phyloP scores from a whole-genome alignment of 2,329 filamentous ascomycete genomes.

The Diaporthe sp. region DNA sequence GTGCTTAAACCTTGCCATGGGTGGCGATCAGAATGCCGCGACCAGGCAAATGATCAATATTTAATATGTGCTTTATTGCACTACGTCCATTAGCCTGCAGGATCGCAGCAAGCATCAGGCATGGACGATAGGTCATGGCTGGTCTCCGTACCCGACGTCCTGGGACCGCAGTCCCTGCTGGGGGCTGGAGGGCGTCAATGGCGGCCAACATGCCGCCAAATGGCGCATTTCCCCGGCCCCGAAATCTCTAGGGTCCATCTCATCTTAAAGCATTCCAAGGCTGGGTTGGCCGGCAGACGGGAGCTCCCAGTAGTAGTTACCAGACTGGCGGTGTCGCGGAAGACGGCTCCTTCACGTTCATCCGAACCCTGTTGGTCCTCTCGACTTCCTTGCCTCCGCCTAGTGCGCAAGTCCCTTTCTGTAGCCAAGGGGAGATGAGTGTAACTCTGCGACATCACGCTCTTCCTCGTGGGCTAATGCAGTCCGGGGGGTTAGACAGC shows the following conservation, averaged over 20 bases:
- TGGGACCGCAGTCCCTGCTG: slow-evolving; percentile 20
- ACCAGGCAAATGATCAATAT: slow-evolving; percentile 16
- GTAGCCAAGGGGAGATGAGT: neutral
- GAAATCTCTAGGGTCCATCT: slow-evolving; percentile 9
- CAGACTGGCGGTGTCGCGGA: slow-evolving; percentile 37
- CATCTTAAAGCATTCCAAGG: slow-evolving; percentile 24
- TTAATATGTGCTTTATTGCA: slow-evolving; percentile 20
- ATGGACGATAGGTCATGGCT: slow-evolving; percentile 13
- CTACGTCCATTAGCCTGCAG: slow-evolving; percentile 19
- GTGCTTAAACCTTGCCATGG: slow-evolving; percentile 1
- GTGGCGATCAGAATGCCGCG: slow-evolving; percentile 29
- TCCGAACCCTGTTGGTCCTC: slow-evolving; percentile 24
- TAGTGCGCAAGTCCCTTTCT: slow-evolving; percentile 8
- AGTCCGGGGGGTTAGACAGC: neutral
- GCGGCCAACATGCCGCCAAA: slow-evolving; percentile 25
- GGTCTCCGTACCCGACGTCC: slow-evolving; percentile 5
- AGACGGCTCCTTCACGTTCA: slow-evolving; percentile 21
- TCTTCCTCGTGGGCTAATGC: slow-evolving; percentile 24
- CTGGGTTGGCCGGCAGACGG: slow-evolving; percentile 35
- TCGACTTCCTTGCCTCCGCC: slow-evolving; percentile 17
- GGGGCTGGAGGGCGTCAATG: slow-evolving; percentile 7
- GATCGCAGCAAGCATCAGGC: slow-evolving; percentile 35
- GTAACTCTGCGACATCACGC: slow-evolving; percentile 10
- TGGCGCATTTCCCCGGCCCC: slow-evolving; percentile 12
- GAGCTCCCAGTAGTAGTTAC: slow-evolving; percentile 36